Conservation (phyloP, 495 filamentous ascomycete genomes). For the Tuber melanosporum region DNA sequence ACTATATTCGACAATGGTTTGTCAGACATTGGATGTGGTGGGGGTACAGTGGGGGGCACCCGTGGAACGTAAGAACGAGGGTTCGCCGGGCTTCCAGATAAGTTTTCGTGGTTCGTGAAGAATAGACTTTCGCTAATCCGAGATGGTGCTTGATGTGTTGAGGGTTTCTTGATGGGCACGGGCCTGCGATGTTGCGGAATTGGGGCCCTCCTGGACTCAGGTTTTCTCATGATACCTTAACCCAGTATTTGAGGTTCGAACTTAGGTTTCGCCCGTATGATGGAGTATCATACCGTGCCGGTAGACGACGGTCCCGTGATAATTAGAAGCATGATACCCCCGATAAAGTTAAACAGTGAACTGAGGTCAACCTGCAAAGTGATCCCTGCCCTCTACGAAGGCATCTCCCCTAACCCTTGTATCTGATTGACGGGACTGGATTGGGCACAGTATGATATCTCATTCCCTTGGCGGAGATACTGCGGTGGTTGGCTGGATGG, state of each 20-base stretch:
- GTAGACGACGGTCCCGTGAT: not conserved
- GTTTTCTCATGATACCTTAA: not conserved
- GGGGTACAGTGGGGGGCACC: not conserved
- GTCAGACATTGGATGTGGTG: not conserved
- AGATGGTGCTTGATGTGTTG: not conserved
- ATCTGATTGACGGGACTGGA: not conserved
- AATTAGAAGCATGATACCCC: not conserved
- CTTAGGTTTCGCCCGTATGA: not conserved
- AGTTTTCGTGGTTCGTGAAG: not conserved
- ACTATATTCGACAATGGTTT: not conserved
- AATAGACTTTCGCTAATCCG: not conserved
- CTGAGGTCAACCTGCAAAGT: not conserved
- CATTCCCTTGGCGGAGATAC: not conserved
- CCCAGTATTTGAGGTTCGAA: not conserved
- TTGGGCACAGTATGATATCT: not conserved
- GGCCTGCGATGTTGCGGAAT: not conserved
- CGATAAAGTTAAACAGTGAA: not conserved
- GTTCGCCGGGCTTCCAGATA: not conserved
- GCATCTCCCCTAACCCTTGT: not conserved
- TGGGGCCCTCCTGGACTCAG: not conserved
- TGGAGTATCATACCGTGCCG: too few species aligned
- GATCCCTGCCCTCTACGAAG: not conserved
- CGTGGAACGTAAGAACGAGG: not conserved
- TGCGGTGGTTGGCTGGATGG: not conserved
- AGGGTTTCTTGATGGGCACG: not conserved